A percentile compares a stretch with the other conserved stretches of the same genome.
Evolutionary conservation across 257 asterid species (phyloP).

Genomic region (Solanum dulcamara): DNA sequence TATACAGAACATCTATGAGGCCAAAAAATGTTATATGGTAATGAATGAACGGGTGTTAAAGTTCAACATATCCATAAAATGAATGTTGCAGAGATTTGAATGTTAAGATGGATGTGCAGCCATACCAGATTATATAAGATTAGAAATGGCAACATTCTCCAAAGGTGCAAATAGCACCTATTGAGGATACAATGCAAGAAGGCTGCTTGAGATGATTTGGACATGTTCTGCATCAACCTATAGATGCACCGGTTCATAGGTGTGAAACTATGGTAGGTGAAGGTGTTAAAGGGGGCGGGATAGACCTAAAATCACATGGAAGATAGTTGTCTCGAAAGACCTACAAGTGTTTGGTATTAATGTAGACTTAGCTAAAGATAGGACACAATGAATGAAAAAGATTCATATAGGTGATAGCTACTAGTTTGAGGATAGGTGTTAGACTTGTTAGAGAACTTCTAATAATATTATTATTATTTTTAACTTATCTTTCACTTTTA

Average conservation of each 20-base stretch:
- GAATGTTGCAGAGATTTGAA: neutral
- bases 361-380: neutral
- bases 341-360: neutral
- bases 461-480: neutral
- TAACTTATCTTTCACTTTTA: neutral
- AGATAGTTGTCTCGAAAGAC: neutral
- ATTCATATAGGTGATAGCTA: neutral
- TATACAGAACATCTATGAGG: neutral
- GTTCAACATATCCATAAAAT: neutral
- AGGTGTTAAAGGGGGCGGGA: neutral
- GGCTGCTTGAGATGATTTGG: neutral
- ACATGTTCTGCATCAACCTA: neutral
- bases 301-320: neutral
- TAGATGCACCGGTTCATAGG: neutral
- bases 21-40: neutral
- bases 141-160: neutral
- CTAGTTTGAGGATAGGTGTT: neutral
- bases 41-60: neutral
- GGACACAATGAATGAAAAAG: neutral
- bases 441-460: neutral
- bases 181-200: neutral
- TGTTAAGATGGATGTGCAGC: neutral
- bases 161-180: neutral
- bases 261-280: neutral
- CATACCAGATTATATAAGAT: neutral